A percentile compares a stretch with the other conserved stretches of the same genome.
Evolutionary conservation across 305 asterid species (phyloP).

Genomic region (Withania somnifera): DNA sequence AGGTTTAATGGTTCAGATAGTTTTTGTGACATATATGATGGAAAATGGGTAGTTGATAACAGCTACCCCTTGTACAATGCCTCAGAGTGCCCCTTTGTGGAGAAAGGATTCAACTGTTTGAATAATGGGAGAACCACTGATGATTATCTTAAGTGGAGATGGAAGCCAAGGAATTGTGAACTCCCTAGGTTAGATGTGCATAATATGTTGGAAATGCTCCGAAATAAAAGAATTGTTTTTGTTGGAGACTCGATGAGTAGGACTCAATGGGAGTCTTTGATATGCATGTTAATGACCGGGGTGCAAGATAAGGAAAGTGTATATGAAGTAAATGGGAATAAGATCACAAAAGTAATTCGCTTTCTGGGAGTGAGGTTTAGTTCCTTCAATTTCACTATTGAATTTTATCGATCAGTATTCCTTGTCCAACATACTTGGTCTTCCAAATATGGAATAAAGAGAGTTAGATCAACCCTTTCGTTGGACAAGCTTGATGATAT

Average conservation of each 20-base stretch:
- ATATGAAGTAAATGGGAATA: conserved; percentile 53
- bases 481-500: conserved; percentile 54
- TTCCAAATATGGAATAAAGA: conserved; percentile 42
- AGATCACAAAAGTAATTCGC: conserved; percentile 49
- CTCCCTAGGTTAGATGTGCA: conserved; percentile 38
- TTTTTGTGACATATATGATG: conserved; percentile 50
- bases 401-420: conserved; percentile 64
- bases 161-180: conserved; percentile 55
- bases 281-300: conserved; percentile 60
- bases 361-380: conserved; percentile 58
- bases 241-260: conserved; percentile 83
- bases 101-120: conserved; percentile 62
- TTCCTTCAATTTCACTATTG: conserved; percentile 52
- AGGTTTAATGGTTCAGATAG: conserved; percentile 17
- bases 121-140: conserved; percentile 43
- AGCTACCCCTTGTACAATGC: conserved; percentile 60
- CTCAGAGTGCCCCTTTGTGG: conserved; percentile 61
- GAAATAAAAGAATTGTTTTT: conserved; percentile 51
- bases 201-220: conserved; percentile 30
- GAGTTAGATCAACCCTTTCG: conserved; percentile 48
- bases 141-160: conserved; percentile 56
- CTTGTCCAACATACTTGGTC: conserved; percentile 60
- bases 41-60: conserved; percentile 51
- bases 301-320: conserved; percentile 50
- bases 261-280: conserved; percentile 79